Conservation (phyloP, 139 green algal genomes). For the Mesostigma viride region DNA sequence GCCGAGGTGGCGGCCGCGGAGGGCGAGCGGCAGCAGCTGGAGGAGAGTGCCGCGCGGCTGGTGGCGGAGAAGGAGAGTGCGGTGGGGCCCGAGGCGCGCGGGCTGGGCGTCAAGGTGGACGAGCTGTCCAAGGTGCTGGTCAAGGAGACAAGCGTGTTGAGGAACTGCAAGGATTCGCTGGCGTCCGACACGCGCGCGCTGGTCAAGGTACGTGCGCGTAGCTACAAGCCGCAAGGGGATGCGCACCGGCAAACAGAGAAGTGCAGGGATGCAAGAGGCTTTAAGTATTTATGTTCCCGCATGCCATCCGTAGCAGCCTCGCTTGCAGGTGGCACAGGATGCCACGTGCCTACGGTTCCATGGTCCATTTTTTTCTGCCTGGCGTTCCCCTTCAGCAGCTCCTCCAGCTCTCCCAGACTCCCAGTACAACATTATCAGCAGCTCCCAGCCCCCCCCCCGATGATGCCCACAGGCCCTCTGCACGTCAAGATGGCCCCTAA, state of each 20-base stretch:
- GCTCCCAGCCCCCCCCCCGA: no score
- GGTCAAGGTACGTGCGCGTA: background rate
- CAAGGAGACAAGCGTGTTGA: constrained; percentile 23
- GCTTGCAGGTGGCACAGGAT: background rate
- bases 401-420: no score
- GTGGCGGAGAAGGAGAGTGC: constrained; percentile 48
- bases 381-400: no score
- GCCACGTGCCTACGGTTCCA: no score
- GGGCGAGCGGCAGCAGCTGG: constrained; percentile 23
- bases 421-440: no score
- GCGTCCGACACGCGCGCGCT: constrained; percentile 11
- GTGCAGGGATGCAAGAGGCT: background rate
- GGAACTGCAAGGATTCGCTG: constrained; percentile 31
- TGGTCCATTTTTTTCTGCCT: no score
- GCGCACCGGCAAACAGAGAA: no score
- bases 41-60: constrained; percentile 37
- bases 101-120: constrained; percentile 40
- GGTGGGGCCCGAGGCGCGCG: constrained; percentile 31
- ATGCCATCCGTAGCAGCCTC: background rate
- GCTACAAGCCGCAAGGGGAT: no score
- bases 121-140: constrained; percentile 48
- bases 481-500: no score
- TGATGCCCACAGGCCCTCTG: no score
- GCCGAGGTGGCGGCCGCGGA: constrained; percentile 6
- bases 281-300: background rate